phyloP scores from a whole-genome alignment of 495 filamentous ascomycete species.

The Lepraria neglecta region DNA sequence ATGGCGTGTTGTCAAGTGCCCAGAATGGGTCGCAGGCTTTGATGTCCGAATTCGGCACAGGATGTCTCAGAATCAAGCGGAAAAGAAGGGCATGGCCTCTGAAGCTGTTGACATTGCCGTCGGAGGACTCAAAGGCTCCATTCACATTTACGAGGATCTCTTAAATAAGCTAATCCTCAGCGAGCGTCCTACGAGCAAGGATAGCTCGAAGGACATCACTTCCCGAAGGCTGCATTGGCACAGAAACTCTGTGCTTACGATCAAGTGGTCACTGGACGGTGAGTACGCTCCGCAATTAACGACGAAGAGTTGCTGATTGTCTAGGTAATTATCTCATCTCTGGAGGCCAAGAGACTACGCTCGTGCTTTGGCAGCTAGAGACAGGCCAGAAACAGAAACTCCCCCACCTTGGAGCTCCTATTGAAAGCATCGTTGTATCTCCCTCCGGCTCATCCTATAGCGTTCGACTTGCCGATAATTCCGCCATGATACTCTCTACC shows the following conservation, averaged over 20 bases:
- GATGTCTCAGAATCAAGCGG: constrained; percentile 18
- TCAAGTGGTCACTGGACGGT: constrained; percentile 92
- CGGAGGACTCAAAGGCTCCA: constrained; percentile 65
- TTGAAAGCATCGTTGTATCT: constrained; percentile 79
- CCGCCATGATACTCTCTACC: constrained; percentile 78
- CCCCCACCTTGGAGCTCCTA: constrained; percentile 77
- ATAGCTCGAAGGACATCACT: constrained; percentile 38
- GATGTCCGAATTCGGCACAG: constrained; percentile 42
- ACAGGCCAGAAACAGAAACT: constrained; percentile 72
- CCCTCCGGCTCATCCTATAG: constrained; percentile 71
- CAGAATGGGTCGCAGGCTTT: constrained; percentile 52
- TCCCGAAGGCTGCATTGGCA: constrained; percentile 81
- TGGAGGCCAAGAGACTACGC: constrained; percentile 80
- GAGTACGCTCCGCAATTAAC: constrained; percentile 31
- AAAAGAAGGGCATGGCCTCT: constrained; percentile 34
- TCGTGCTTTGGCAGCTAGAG: constrained; percentile 94
- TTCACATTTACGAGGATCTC: constrained; percentile 72
- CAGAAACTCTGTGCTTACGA: constrained; percentile 65
- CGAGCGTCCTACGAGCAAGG: constrained; percentile 32
- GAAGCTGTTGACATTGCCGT: constrained; percentile 60
- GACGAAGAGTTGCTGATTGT: constrained; percentile 17
- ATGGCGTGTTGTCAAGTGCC: constrained; percentile 49
- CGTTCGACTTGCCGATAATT: constrained; percentile 83
- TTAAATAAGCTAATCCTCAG: constrained; percentile 45
- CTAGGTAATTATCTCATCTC: constrained; percentile 93